phyloP scores from a whole-genome alignment of 345 rosid genomes.

The Garcia nutans region DNA sequence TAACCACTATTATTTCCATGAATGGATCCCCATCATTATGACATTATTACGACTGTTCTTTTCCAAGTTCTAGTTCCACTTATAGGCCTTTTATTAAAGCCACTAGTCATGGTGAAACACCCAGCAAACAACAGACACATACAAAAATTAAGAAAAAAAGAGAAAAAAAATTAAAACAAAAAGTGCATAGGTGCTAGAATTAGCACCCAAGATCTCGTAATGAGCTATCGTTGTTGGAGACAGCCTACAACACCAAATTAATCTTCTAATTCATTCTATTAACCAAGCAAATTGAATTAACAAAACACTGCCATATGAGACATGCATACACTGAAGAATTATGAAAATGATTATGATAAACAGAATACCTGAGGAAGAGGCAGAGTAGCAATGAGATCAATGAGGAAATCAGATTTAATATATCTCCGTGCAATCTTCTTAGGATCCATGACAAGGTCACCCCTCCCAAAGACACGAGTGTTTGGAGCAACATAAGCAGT shows the following conservation, averaged over 20 bases:
- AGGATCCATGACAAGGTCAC: slow-evolving; percentile 92
- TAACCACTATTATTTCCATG: too few species aligned
- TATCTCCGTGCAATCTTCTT: slow-evolving; percentile 70
- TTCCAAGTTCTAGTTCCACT: background rate
- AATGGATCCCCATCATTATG: too few species aligned
- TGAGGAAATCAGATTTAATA: slow-evolving; percentile 71
- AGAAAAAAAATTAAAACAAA: background rate
- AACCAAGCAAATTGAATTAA: slow-evolving; percentile 1
- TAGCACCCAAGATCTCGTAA: background rate
- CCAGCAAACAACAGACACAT: background rate
- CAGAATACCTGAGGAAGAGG: slow-evolving; percentile 86
- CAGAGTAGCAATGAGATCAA: slow-evolving; percentile 79
- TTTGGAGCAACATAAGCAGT: slow-evolving; percentile 85
- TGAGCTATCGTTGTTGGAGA: background rate
- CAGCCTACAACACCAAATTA: background rate
- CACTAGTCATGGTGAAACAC: background rate
- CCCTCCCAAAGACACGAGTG: slow-evolving; percentile 88
- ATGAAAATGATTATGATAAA: background rate
- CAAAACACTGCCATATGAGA: background rate
- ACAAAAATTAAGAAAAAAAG: background rate
- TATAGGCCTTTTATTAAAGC: background rate
- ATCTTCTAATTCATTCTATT: background rate
- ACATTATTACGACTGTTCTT: too few species aligned
- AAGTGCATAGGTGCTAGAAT: background rate
- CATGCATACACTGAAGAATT: background rate